Base-by-base conservation (phyloP, 208 protist species). In the Ichthyophonus hoferi region DNA sequence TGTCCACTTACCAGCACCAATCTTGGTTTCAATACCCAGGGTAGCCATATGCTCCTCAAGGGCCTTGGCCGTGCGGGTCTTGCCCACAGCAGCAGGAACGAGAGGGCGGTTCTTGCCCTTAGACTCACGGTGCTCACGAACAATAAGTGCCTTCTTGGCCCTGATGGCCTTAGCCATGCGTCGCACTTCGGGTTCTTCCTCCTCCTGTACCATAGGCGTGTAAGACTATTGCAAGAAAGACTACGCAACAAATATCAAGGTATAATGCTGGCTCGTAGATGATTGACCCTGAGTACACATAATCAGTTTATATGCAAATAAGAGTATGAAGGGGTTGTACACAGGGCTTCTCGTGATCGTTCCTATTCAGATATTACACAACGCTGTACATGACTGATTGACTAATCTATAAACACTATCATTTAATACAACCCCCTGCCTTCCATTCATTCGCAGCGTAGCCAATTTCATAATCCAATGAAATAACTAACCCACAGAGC, bases 1-100 rank as follows among this genome's bases (percentile, higher is more conserved):
- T n/a, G n/a, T n/a, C n/a, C n/a, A n/a, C n/a, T n/a, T n/a, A n/a
- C n/a, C n/a, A n/a, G 17, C 88, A 58, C 1, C 82, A 83, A 50
- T 78, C 58, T 17, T 83, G 88, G 34, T 40, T 43, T 91, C 83
- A 79, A 91, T 79, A 40, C 67, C 87, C 40, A 88, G 58, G 43
- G 33, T 79, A 82, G 81, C 38, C 1, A 86, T n/a, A 34, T 42
- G 78, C 3, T 1, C 78, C 35, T 90, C 58, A 1, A 58, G 41
- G 24, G 7, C 78, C 17, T 42, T 43, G 14, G 42, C 2, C 33
- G 58, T 35, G 41, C 40, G n/a, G 31, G 43, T 33, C 1, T 42
- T 2, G 24, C 78, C 39, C 37, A 3, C 50, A 14, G 34, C 78
- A 34, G n/a, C 42, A 35, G 91, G 89, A 42, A 93, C 24, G 40